Conservation (phyloP, 768 basidiomycete species). For the Leccinum incarnatum region DNA sequence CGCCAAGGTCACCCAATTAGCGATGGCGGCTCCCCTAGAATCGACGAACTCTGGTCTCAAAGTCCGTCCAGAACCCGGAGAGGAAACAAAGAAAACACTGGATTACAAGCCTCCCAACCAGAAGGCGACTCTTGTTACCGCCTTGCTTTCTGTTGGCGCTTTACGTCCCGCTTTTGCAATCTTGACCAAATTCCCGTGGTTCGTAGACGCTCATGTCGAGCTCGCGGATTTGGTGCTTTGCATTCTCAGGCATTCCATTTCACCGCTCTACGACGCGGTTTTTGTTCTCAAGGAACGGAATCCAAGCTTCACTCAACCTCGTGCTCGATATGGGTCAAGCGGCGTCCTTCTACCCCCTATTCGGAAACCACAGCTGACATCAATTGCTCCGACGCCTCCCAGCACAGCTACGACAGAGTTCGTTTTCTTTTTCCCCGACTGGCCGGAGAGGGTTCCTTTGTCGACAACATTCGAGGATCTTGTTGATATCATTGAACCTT, state of each 20-base stretch:
- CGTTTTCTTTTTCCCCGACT: constrained; percentile 88
- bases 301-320: constrained; percentile 59
- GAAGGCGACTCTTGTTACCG: constrained; percentile 71
- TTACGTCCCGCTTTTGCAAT: constrained; percentile 75
- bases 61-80: constrained; percentile 38
- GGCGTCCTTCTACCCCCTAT: constrained; percentile 51
- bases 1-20: constrained; percentile 72
- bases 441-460: constrained; percentile 68
- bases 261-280: constrained; percentile 56
- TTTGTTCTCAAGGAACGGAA: constrained; percentile 58
- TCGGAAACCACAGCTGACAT: constrained; percentile 66
- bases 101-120: constrained; percentile 61
- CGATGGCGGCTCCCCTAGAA: constrained; percentile 82
- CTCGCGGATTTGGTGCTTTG: constrained; percentile 87
- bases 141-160: constrained; percentile 85
- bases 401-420: constrained; percentile 73
- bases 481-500: constrained; percentile 69
- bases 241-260: constrained; percentile 64
- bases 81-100: constrained; percentile 34
- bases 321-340: constrained; percentile 58
- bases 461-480: constrained; percentile 68
- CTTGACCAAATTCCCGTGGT: constrained; percentile 80
- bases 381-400: constrained; percentile 79
- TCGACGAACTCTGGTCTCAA: constrained; percentile 42
- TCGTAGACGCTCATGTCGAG: constrained; percentile 76